Evolutionary conservation across 352 stramenopile species (phyloP), one percentile per base, ranked within the genome.

Genomic region (Phytophthora pistaciae): DNA sequence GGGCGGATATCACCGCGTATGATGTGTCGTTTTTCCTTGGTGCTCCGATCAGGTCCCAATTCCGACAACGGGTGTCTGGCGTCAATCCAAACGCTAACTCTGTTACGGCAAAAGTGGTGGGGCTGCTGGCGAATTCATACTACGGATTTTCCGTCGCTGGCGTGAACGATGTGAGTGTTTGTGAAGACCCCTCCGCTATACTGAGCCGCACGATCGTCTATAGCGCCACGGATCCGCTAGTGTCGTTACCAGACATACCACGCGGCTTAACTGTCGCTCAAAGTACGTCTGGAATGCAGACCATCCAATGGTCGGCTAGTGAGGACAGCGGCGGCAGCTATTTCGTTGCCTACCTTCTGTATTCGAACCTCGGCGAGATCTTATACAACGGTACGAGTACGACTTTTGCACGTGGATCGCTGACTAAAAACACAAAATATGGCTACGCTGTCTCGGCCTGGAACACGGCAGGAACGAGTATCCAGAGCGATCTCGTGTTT

Each of bases 101-200:
- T 11, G 31, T 87, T 14, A 81, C 63, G 9, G 69, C 65, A 11
- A 83, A 80, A 70, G 66, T 91, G 3, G 68, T 78, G 6, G 75
- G 71, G 11, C 68, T 92, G 2, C 56, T 77, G 3, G 72, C 84
- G 2, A 87, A 85, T 49, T 85, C 78, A 2, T 78, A 74, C 9
- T 92, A 92, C 38, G 79, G 84, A 1, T 85, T 92, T 56, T 68
- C 79, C 23, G 81, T 91, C 2, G 64, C 80, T 7, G 77, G 66
- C 0, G 40, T 87, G n/a, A 92, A 91, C 46, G 84, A 90, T 8
- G 74, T 86, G 13, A 91, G 67, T 11, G 75, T 82, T 0, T 91
- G 83, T 55, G 60, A 68, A 4, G 72, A 86, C 46, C 33, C 62
- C 3, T 68, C 63, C 0, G n/a, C 42, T 13, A 68, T 85, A 20